Base-by-base conservation (phyloP, 2,329 filamentous ascomycete genomes). In the Ophiostoma fasciatum region DNA sequence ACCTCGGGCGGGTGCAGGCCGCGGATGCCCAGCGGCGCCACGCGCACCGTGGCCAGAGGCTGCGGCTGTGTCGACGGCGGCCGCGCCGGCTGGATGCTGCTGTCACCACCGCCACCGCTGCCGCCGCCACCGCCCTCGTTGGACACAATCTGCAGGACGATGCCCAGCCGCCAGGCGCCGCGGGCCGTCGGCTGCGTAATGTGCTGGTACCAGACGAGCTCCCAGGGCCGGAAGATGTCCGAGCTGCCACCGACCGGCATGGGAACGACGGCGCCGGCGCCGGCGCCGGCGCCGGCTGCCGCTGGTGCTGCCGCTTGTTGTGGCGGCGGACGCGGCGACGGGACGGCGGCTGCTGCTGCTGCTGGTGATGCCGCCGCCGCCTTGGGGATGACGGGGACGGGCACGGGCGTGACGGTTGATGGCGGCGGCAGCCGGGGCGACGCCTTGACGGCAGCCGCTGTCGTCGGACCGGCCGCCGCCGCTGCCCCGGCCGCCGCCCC, bases 121-220 rank as follows among this genome's bases (percentile, higher is more conserved):
- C 9, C 9, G 4, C 9, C 8, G 5, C 9, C 8, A 4, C 9
- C 8, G 22, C 22, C 22, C 5, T n/a, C 26, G 14, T 5, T 3
- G 8, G 8, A n/a, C 21, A n/a, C 13, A 9, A 30, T 19, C 31
- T 41, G 36, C 13, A 52, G 36, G 22, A 58, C 47, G 13, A 58
- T 41, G 18, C 55, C 55, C 7, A 58, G 48, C 2, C 55, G 50
- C 55, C 55, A 58, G 22, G 52, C 51, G 10, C 44, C 37, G 21
- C 48, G 42, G 21, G 43, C 44, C 10, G 46, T 47, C 35, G 46
- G 47, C 35, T 48, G 53, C 48, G 50, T 52, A 7, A 56, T 48
- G 28, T 48, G 48, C 26, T 49, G 49, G 42, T 52, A 57, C 54
- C 54, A 57, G 9, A 58, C 52, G 27, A 57, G 42, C 38, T 57